Base-by-base conservation (phyloP, 1,284 basidiomycete genomes). In the Phellopilus nigrolimitatus region DNA sequence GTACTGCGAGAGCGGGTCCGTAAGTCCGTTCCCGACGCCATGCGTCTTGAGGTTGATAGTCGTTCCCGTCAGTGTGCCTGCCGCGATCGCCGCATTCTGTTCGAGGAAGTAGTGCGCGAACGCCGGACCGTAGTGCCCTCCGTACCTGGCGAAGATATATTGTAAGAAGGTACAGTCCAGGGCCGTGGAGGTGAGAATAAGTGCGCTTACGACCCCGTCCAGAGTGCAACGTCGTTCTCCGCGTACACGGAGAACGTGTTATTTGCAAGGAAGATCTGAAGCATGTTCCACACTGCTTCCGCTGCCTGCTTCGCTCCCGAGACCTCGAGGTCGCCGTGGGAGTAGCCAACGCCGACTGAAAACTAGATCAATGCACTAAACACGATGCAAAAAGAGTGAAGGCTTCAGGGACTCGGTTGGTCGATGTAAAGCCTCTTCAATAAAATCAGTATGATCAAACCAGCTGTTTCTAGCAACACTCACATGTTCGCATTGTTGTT, bases 191-290 rank as follows among this genome's bases (percentile, higher is more conserved):
- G n/a, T n/a, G n/a, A n/a, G n/a, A n/a, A n/a, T n/a, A n/a, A n/a
- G n/a, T n/a, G n/a, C n/a, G n/a, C n/a, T n/a, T n/a, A 79, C 68
- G 78, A 81, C 61, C 82, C 81, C 0, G 79, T 80, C 76, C 79
- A 83, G 47, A 84, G 71, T 8, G 76, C 80, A 51, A 83, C 73
- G 5, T 78, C 70, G 38, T 71, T 71, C 17, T 62, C 64, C 34
- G 72, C 66, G 48, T 75, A 75, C 43, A 79, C 76, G 25, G 75
- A 68, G 61, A 84, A 84, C 46, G 75, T 72, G 27, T 74, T 62
- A 60, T 84, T 75, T 10, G 72, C 64, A 45, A 87, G 71, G 66
- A 84, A 84, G 15, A 84, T 78, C 64, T 87, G 84, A 48, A 88
- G 63, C 61, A 85, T 82, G 37, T 67, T 71, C 77, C 80, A 87